phyloP scores from a whole-genome alignment of 495 filamentous ascomycete genomes.

The Aspergillus leporis region DNA sequence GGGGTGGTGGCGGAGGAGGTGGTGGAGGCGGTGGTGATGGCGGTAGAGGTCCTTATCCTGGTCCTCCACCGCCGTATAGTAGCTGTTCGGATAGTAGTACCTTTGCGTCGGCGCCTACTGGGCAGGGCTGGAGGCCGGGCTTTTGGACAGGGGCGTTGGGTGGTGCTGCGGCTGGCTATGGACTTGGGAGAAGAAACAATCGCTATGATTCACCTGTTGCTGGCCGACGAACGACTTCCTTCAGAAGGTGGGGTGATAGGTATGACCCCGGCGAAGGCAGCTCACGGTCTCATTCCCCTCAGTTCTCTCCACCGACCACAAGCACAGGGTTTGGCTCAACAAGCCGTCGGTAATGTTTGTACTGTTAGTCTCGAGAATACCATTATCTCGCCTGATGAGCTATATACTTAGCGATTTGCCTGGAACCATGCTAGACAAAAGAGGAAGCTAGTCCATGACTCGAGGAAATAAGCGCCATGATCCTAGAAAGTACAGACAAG shows the following conservation, averaged over 20 bases:
- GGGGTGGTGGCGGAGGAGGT: constrained; percentile 50
- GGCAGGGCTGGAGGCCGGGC: constrained; percentile 75
- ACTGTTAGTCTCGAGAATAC: background rate
- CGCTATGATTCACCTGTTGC: constrained; percentile 13
- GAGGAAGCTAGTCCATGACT: background rate
- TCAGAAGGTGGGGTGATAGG: constrained; percentile 16
- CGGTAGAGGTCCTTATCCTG: constrained; percentile 47
- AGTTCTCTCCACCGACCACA: constrained; percentile 56
- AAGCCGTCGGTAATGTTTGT: constrained; percentile 60
- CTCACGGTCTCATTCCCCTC: constrained; percentile 49
- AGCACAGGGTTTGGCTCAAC: constrained; percentile 93
- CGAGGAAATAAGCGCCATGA: background rate
- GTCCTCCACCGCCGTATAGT: constrained; percentile 62
- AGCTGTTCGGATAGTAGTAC: constrained; percentile 49
- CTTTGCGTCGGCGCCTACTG: constrained; percentile 26
- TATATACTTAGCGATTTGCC: background rate
- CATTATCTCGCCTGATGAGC: background rate
- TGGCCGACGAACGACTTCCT: constrained; percentile 29
- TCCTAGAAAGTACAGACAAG: background rate
- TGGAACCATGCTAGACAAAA: background rate
- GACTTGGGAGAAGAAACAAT: constrained; percentile 57
- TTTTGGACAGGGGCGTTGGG: constrained; percentile 81
- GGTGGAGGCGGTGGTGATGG: constrained; percentile 53
- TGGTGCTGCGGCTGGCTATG: constrained; percentile 71
- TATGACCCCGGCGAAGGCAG: constrained; percentile 52